These are phyloP conservation scores for Fistulifera solaris DNA, from an alignment of 108 stramenopile species.

Conservation along the genomic window DNA sequence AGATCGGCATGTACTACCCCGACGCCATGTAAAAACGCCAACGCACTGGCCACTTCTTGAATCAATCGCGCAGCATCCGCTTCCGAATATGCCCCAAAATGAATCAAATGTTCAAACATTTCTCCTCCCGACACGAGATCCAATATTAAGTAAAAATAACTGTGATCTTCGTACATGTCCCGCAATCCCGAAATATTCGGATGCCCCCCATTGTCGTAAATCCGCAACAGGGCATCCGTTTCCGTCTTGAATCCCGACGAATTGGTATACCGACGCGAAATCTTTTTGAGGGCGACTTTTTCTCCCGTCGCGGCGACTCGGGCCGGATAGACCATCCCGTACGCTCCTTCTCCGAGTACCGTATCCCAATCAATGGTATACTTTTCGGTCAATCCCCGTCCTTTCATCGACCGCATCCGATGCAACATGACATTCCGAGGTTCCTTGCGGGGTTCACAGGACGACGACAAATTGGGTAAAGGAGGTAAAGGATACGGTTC, in stretches of 20 bases:
- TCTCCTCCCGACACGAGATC: conserved; percentile 80
- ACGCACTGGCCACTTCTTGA: conserved; percentile 58
- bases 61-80: conserved; percentile 67
- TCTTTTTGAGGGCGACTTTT: conserved; percentile 56
- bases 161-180: conserved; percentile 48
- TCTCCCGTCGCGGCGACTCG: conserved; percentile 47
- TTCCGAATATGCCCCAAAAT: conserved; percentile 78
- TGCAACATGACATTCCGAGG: conserved; percentile 43
- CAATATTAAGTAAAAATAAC: conserved; percentile 62
- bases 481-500: too few species aligned
- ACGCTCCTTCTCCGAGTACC: conserved; percentile 75
- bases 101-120: conserved; percentile 82
- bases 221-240: conserved; percentile 45
- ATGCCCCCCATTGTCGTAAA: conserved; percentile 57
- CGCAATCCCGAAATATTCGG: conserved; percentile 57
- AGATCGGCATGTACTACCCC: conserved; percentile 81
- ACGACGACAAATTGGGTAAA: not conserved
- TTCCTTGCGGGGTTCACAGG: conserved; percentile 2
- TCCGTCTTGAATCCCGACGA: conserved; percentile 31
- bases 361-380: conserved; percentile 72
- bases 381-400: conserved; percentile 37
- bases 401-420: conserved; percentile 26
- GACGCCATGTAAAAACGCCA: conserved; percentile 74
- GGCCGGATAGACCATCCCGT: conserved; percentile 69
- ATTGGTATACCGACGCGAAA: conserved; percentile 33